A percentile compares a stretch with the other conserved stretches of the same genome.
Evolutionary conservation across 2,329 filamentous ascomycete genomes (phyloP).

Genomic region (Xylariomycetidae sp.): DNA sequence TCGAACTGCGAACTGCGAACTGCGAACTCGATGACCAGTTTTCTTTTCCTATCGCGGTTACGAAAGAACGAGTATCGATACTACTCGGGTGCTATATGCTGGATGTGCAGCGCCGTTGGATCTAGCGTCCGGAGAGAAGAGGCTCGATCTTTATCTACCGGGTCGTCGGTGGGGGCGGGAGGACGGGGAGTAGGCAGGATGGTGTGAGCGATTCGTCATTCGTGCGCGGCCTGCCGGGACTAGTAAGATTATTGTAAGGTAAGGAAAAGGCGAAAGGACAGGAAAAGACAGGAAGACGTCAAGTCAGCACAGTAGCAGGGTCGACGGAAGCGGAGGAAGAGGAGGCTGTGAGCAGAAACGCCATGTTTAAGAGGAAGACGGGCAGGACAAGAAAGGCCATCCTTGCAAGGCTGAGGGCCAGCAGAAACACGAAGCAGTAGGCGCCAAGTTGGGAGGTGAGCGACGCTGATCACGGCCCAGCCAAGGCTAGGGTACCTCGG

Average conservation of each 20-base stretch:
- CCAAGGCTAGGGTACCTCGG: too few species aligned
- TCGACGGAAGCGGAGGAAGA: not conserved
- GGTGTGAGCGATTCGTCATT: constrained; percentile 21
- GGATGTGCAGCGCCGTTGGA: constrained; percentile 11
- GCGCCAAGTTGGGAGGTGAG: not conserved
- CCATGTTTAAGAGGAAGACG: not conserved
- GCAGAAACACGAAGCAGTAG: not conserved
- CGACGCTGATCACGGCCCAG: too few species aligned
- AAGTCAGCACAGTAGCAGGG: constrained; percentile 9
- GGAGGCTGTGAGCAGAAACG: not conserved
- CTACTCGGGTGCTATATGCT: constrained; percentile 11
- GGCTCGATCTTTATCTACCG: constrained; percentile 12
- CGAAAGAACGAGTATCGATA: not conserved
- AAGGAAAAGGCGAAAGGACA: not conserved
- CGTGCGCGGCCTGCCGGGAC: constrained; percentile 15
- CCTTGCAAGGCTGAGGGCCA: constrained; percentile 1
- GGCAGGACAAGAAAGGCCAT: not conserved
- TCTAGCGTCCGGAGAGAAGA: constrained; percentile 3
- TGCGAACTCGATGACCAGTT: constrained; percentile 1
- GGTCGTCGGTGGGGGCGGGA: constrained; percentile 6
- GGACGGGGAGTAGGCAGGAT: constrained; percentile 11
- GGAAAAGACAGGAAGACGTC: constrained; percentile 15
- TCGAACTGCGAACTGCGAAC: not conserved
- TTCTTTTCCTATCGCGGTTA: not conserved
- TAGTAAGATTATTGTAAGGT: not conserved